Conservation (phyloP, 1,284 basidiomycete genomes). For the Wolfiporia cocos region DNA sequence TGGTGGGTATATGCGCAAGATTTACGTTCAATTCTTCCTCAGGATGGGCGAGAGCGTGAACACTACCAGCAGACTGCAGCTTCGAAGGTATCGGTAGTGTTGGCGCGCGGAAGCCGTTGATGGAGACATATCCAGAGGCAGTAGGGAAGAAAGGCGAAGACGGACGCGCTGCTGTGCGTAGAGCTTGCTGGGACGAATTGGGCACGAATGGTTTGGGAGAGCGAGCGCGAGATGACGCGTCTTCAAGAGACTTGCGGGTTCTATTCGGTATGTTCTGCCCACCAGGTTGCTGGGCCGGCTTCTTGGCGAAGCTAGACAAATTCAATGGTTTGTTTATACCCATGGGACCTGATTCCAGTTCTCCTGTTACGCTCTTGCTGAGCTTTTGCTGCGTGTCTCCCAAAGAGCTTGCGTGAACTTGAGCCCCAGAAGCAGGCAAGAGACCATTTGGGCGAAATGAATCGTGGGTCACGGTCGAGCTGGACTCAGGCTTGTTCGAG, state of each 20-base stretch:
- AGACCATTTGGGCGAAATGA: slow-evolving; percentile 8
- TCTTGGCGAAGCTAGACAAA: slow-evolving; percentile 17
- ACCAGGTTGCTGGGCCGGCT: slow-evolving; percentile 7
- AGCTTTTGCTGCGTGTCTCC: too few relatives aligned
- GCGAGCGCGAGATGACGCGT: slow-evolving; percentile 4
- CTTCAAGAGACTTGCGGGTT: slow-evolving; percentile 14
- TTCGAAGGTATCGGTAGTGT: slow-evolving; percentile 12
- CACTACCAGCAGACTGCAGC: slow-evolving; percentile 7
- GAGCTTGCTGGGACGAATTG: slow-evolving; percentile 12
- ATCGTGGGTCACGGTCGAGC: not conserved
- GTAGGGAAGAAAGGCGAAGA: slow-evolving; percentile 19
- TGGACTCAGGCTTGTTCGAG: slow-evolving; percentile 2
- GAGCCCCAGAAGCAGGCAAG: slow-evolving; percentile 3
- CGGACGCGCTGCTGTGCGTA: slow-evolving; percentile 11
- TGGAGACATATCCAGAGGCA: slow-evolving; percentile 11
- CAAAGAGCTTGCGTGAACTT: too few relatives aligned
- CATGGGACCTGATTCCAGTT: too few relatives aligned
- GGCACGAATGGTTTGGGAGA: slow-evolving; percentile 13
- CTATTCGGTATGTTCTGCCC: slow-evolving; percentile 3
- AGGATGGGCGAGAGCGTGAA: too few relatives aligned
- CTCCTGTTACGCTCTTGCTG: too few relatives aligned
- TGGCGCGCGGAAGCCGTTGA: slow-evolving; percentile 12
- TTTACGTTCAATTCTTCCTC: slow-evolving; percentile 17
- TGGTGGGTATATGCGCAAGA: slow-evolving; percentile 24
- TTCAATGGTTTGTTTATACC: slow-evolving; percentile 24